Evolutionary conservation across 768 basidiomycete genomes (phyloP), one percentile per base, ranked within the genome.

Genomic region (Serendipita sp.): DNA sequence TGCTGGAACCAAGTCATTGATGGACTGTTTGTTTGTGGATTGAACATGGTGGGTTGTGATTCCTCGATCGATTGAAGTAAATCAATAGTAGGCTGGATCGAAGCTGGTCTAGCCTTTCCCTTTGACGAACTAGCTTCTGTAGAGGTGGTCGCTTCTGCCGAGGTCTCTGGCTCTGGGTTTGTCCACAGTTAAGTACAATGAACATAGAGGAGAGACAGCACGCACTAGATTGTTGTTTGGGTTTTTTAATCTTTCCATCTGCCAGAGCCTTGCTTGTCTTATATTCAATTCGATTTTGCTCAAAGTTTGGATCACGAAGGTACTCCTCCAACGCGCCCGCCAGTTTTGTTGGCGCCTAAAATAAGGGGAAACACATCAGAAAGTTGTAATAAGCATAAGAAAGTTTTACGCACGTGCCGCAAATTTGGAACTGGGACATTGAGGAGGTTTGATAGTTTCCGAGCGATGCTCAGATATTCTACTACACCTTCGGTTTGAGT

Each of bases 281-380:
- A 76, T 99, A 97, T 70, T 98, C 96, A 6, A 87, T 76, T 66
- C 95, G 77, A 73, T 97, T 98, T 74, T 90, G 85, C 73, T 98
- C 96, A 69, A 99, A 99, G 70, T 92, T 92, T 27, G 94, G 89
- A 73, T 99, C 96, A 64, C 91, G 85, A 62, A 99, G 79, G 72
- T 98, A 99, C 70, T 98, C 95, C 72, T 98, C 88, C 34, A 99
- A 79, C 18, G 96, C 84, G 40, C 86, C 85, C 3, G 89, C 95
- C n/a, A 99, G 78, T 0, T 91, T 93, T 10, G 96, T 87, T 3
- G 96, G 96, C 0, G 96, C 93, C 92, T 94, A 64, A 16, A 68
- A n/a, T 3, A 64, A 33, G 13, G 31, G 33, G 63, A 43, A 62
- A 68, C 44, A 43, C 36, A 60, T 33, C 27, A 60, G n/a, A 18